Evolutionary conservation across 78 protist species (phyloP), one percentile per base, ranked within the genome.

Genomic region (Dictyostelium citrinum): DNA sequence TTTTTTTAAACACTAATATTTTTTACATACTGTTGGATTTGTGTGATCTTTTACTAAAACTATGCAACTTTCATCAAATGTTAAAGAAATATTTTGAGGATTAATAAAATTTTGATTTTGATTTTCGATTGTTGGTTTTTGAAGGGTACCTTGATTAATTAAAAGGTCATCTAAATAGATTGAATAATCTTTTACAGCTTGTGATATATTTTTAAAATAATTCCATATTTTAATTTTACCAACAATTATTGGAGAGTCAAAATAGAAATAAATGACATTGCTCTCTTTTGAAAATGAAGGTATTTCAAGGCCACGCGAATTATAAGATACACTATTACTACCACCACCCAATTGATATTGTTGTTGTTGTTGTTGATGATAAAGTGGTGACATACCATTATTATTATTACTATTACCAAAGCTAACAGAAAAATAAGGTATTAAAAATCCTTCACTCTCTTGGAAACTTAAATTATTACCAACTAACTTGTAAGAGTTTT

Each of bases 151-250:
- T 51, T 92, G 85, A 29, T 31, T 78, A 61, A 92, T 58, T n/a
- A 92, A 24, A 3, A 60, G 43, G 76, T 92, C 96, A 72, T 92
- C 96, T 11, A 81, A 7, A 76, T 79, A 84, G 5, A 92, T 29
- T 33, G 37, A 90, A 55, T 88, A 75, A 12, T 95, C 92, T 22
- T 75, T 35, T 8, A 90, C 93, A n/a, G 96, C 97, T 41, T 96
- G 71, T 2, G 39, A 1, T 8, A 93, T 90, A 9, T 88, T 90
- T 39, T 90, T 88, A 55, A 14, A 16, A 80, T 95, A 95, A 82
- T 97, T 97, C 97, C 97, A 97, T n/a, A 97, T 17, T 43, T 39
- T 83, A 41, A 95, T 6, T 72, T 51, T 83, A 46, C 77, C n/a
- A 16, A 96, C 12, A 14, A 80, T 41, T 7, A 92, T 78, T 16